A percentile compares a stretch with the other conserved stretches of the same genome.
phyloP scores from a whole-genome alignment of 495 filamentous ascomycete genomes.

The Xylaria acuta region DNA sequence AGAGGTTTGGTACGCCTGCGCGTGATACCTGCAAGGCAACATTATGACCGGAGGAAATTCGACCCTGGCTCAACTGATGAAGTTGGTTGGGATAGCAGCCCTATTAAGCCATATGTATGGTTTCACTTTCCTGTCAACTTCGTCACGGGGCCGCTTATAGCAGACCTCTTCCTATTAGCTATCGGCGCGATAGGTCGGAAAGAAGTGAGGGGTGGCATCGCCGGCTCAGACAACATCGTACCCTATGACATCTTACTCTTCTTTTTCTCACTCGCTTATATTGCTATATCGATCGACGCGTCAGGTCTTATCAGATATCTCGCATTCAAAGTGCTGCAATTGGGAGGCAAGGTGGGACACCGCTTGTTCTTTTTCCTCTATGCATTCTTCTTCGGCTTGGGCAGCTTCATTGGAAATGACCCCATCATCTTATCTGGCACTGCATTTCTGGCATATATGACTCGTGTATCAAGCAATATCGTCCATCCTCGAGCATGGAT shows the following conservation, averaged over 20 bases:
- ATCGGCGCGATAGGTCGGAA: constrained; percentile 64
- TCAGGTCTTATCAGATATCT: constrained; percentile 70
- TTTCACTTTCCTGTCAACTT: constrained; percentile 68
- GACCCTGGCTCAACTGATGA: constrained; percentile 20
- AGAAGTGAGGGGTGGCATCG: constrained; percentile 67
- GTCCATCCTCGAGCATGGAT: constrained; percentile 71
- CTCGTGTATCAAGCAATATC: constrained; percentile 71
- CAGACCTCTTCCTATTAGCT: constrained; percentile 69
- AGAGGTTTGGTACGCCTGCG: constrained; percentile 52
- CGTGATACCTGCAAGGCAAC: constrained; percentile 54
- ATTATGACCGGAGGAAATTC: constrained; percentile 20
- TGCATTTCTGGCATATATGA: constrained; percentile 75
- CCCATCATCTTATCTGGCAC: constrained; percentile 73
- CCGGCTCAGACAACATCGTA: constrained; percentile 64
- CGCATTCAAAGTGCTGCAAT: constrained; percentile 71
- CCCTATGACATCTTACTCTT: constrained; percentile 71
- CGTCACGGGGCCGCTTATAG: constrained; percentile 68
- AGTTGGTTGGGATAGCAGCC: constrained; percentile 27
- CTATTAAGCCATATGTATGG: constrained; percentile 47
- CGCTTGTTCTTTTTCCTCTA: constrained; percentile 72
- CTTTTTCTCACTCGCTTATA: constrained; percentile 74
- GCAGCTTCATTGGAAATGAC: constrained; percentile 71
- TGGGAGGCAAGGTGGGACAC: constrained; percentile 65
- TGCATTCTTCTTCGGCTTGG: constrained; percentile 69
- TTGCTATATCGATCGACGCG: constrained; percentile 75